A percentile compares a stretch with the other conserved stretches of the same genome.
phyloP scores from a whole-genome alignment of 495 filamentous ascomycete species.

The Podospora appendiculata region DNA sequence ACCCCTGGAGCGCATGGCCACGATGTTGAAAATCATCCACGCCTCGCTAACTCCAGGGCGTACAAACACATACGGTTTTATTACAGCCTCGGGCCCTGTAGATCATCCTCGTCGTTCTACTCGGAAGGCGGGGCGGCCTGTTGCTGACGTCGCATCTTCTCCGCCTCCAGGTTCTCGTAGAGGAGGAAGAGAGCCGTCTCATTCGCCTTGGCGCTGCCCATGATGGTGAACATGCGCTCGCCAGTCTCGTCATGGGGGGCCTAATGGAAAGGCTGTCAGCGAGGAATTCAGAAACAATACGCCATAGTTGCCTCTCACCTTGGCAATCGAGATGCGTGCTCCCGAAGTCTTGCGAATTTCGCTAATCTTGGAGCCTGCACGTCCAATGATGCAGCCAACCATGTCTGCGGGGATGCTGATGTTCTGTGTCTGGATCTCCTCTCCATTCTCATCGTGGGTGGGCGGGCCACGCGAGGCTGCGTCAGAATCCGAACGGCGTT shows the following conservation, averaged over 20 bases:
- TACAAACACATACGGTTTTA: constrained; percentile 16
- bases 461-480: constrained; percentile 62
- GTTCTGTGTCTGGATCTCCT: constrained; percentile 97
- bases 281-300: neutral
- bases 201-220: constrained; percentile 83
- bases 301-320: constrained; percentile 35
- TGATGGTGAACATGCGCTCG: constrained; percentile 99
- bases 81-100: constrained; percentile 20
- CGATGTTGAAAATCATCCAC: constrained; percentile 12
- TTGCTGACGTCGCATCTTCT: constrained; percentile 93
- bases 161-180: constrained; percentile 97
- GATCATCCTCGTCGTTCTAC: constrained; percentile 43
- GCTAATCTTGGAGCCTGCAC: constrained; percentile 89
- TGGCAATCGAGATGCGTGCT: constrained; percentile 95
- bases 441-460: constrained; percentile 86
- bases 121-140: constrained; percentile 45
- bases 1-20: constrained; percentile 13
- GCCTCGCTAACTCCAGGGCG: constrained; percentile 10
- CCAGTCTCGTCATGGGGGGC: constrained; percentile 94
- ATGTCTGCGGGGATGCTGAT: constrained; percentile 99
- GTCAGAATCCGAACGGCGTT: constrained; percentile 78
- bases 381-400: constrained; percentile 98
- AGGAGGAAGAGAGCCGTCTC: constrained; percentile 93
- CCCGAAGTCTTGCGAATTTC: constrained; percentile 95
- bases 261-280: constrained; percentile 12